phyloP scores from a whole-genome alignment of 2,329 filamentous ascomycete genomes.

The Aspergillus eucalypticola region DNA sequence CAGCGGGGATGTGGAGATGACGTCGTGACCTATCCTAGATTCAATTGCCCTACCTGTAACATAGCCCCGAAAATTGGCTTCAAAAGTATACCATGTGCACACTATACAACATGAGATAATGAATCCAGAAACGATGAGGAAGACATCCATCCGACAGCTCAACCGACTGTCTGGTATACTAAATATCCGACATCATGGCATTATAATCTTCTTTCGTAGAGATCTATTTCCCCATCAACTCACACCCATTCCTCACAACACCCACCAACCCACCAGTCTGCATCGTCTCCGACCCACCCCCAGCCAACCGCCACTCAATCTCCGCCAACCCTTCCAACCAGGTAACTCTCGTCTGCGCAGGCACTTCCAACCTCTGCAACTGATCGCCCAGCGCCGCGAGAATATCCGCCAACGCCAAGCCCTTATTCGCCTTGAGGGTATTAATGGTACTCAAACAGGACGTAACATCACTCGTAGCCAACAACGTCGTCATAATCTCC shows the following conservation, averaged over 20 bases:
- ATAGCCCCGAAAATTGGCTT: not conserved
- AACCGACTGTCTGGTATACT: too few species aligned
- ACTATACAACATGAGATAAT: not conserved
- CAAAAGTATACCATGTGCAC: not conserved
- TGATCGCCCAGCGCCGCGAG: conserved; percentile 84
- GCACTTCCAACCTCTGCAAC: conserved; percentile 78
- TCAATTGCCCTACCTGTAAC: not conserved
- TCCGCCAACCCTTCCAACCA: conserved; percentile 92
- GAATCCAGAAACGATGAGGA: too few species aligned
- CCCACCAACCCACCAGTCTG: conserved; percentile 94
- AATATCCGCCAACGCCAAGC: conserved; percentile 89
- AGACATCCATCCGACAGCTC: not conserved
- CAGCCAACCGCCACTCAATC: conserved; percentile 86
- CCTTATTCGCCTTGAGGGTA: conserved; percentile 79
- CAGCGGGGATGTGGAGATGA: conserved; percentile 33
- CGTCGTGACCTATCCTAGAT: conserved; percentile 1
- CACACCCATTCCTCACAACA: conserved; percentile 81
- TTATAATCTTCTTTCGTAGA: too few species aligned
- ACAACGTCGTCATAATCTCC: conserved; percentile 78
- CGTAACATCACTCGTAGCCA: conserved; percentile 83
- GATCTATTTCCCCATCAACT: conserved; percentile 57
- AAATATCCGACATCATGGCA: too few species aligned
- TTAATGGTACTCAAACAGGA: conserved; percentile 87
- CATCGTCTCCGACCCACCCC: conserved; percentile 80
- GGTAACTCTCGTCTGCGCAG: conserved; percentile 79